Base-by-base conservation (phyloP, 2,329 filamentous ascomycete genomes). In the Neodidymelliopsis sp. region DNA sequence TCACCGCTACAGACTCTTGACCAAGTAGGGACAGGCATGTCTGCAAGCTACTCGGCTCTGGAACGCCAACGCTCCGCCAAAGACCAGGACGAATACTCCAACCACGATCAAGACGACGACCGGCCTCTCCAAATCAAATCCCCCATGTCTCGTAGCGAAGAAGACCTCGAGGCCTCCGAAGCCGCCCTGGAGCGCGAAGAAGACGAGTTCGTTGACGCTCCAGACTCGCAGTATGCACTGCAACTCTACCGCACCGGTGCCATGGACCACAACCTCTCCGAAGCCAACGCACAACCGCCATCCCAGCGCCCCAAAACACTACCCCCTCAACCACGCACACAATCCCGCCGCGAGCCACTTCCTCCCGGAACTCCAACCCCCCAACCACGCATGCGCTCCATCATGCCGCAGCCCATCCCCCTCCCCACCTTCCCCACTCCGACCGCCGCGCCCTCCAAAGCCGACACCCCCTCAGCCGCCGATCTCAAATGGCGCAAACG, bases 111-210 rank as follows among this genome's bases (percentile, higher is more conserved):
- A n/a, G 51, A 50, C 24, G 56, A 59, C 24, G 56, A 63, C 6
- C 53, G 41, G 1, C 63, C 69, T 0, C 57, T 78, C 40, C 68
- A 86, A 63, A 81, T 96, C 12, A 77, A 96, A 19, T 91, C 86
- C 56, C 92, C 92, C 1, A 91, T 96, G 78, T 94, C 89, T 64
- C 90, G 96, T 67, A 87, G 66, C 12, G 74, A 77, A 51, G 69
- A 92, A 62, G 83, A 83, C 5, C 65, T 73, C 6, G 74, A 77
- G 25, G 72, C 74, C 18, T 60, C 63, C 19, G 66, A 70, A 47
- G 65, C 53, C 37, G 70, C 56, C 49, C 44, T 66, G 3, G 65
- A 69, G 20, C 49, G 71, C 11, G 75, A 77, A 27, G 74, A 77
- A 42, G 75, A 77, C 25, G 74, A 77, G 43, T 79, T 79, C 44